Conservation (phyloP, 2,329 filamentous ascomycete genomes). For the Claviceps paspali region DNA sequence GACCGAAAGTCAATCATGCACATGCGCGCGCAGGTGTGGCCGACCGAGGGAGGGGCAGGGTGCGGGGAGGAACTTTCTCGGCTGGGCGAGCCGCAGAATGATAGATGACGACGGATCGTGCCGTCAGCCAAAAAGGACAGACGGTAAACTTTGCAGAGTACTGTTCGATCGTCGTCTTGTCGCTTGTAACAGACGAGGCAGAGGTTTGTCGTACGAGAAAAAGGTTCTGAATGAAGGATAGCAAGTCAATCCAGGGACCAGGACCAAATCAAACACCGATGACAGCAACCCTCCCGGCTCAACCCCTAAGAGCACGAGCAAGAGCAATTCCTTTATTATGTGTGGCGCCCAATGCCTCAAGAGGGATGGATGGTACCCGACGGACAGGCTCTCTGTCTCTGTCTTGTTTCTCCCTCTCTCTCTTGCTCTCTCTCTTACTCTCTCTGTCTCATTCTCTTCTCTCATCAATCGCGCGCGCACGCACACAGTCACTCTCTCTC, state of each 20-base stretch:
- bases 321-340: conserved; percentile 1
- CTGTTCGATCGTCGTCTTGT: not conserved
- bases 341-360: conserved; percentile 3
- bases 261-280: too few relatives aligned
- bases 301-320: not conserved
- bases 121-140: not conserved
- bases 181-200: not conserved
- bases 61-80: conserved; percentile 9
- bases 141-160: too few relatives aligned
- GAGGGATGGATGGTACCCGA: too few relatives aligned
- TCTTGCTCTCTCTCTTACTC: too few relatives aligned
- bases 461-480: too few relatives aligned
- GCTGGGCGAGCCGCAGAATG: conserved; percentile 5
- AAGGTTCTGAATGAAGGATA: not conserved
- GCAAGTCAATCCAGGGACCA: not conserved
- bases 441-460: too few relatives aligned
- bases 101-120: conserved; percentile 3
- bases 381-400: too few relatives aligned
- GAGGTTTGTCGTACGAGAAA: not conserved
- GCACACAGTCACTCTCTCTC: too few relatives aligned
- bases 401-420: too few relatives aligned
- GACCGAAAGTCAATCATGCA: conserved; percentile 6
- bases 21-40: conserved; percentile 5
- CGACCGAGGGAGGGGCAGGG: conserved; percentile 7
- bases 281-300: not conserved